phyloP scores from a whole-genome alignment of 192 early-diverging fungal genomes.

The Endogone sp. region DNA sequence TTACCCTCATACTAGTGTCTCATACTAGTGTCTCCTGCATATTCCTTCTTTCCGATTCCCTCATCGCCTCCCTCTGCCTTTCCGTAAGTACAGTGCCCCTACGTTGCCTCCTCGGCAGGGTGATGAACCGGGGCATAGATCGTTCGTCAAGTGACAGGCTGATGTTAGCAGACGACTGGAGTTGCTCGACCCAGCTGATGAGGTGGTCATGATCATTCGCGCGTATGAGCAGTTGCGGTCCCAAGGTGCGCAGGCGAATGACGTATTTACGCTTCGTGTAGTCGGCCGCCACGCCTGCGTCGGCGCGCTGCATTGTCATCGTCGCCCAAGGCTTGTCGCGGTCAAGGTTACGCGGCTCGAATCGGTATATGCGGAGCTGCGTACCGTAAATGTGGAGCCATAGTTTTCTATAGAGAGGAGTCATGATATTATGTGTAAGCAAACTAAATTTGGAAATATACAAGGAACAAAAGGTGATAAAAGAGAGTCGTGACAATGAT shows the following conservation, averaged over 20 bases:
- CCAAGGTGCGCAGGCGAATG: slow-evolving; percentile 35
- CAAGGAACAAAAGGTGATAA: not conserved
- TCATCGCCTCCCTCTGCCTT: slow-evolving; percentile 8
- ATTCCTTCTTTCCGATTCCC: not conserved
- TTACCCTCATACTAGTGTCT: too few relatives aligned
- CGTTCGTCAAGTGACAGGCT: slow-evolving; percentile 38
- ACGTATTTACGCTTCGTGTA: slow-evolving; percentile 42
- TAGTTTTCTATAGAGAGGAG: slow-evolving; percentile 22
- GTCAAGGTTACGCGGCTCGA: slow-evolving; percentile 27
- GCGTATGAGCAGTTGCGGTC: slow-evolving; percentile 37
- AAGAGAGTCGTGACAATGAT: not conserved
- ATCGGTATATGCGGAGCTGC: slow-evolving; percentile 31
- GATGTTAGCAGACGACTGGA: slow-evolving; percentile 47
- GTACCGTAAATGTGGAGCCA: slow-evolving; percentile 42
- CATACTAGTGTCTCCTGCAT: not conserved
- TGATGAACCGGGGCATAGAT: slow-evolving; percentile 44
- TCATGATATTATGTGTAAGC: slow-evolving; percentile 1
- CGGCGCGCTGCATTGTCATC: slow-evolving; percentile 36
- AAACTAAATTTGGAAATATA: not conserved
- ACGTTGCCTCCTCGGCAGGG: slow-evolving; percentile 24
- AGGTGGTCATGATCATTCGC: slow-evolving; percentile 31
- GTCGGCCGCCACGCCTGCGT: slow-evolving; percentile 33
- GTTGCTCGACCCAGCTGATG: slow-evolving; percentile 37
- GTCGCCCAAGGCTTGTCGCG: slow-evolving; percentile 25
- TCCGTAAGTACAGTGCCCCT: slow-evolving; percentile 2